Evolutionary conservation across 345 rosid genomes (phyloP).

Genomic region (Mangifera indica): DNA sequence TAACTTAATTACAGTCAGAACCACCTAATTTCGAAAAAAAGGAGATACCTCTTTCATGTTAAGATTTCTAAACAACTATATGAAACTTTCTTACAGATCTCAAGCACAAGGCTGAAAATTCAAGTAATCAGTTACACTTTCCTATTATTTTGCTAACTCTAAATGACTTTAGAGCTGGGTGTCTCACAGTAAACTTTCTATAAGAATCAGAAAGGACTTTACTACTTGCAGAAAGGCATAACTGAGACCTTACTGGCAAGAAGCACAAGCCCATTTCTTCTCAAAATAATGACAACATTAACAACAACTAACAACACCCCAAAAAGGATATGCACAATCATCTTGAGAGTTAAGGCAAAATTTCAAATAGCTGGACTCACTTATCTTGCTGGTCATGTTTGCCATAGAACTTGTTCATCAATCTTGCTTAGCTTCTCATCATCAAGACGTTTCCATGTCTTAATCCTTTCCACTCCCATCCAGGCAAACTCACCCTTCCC

Average conservation of each 20-base stretch:
- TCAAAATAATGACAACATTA: neutral
- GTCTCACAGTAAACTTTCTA: neutral
- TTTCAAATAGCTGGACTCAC: neutral
- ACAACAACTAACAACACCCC: neutral
- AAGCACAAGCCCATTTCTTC: neutral
- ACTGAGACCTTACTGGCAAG: neutral
- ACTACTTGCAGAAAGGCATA: neutral
- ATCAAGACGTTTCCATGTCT: slow-evolving; percentile 86
- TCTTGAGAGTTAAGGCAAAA: neutral
- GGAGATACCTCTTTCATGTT: neutral
- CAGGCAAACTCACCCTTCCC: slow-evolving; percentile 48
- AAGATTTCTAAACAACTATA: neutral
- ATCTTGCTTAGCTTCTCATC: slow-evolving; percentile 64
- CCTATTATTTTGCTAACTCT: neutral
- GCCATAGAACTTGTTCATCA: slow-evolving; percentile 74
- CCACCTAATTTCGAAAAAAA: neutral
- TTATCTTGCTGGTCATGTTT: neutral
- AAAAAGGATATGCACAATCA: neutral
- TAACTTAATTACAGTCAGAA: too few relatives aligned
- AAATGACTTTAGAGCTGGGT: neutral
- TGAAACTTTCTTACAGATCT: neutral
- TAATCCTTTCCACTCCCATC: slow-evolving; percentile 55
- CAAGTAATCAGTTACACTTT: neutral
- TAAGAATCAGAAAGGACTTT: neutral
- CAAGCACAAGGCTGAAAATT: neutral